A percentile compares a stretch with the other conserved stretches of the same genome.
Evolutionary conservation across 2,329 filamentous ascomycete genomes (phyloP).

Genomic region (Xylaria sp.): DNA sequence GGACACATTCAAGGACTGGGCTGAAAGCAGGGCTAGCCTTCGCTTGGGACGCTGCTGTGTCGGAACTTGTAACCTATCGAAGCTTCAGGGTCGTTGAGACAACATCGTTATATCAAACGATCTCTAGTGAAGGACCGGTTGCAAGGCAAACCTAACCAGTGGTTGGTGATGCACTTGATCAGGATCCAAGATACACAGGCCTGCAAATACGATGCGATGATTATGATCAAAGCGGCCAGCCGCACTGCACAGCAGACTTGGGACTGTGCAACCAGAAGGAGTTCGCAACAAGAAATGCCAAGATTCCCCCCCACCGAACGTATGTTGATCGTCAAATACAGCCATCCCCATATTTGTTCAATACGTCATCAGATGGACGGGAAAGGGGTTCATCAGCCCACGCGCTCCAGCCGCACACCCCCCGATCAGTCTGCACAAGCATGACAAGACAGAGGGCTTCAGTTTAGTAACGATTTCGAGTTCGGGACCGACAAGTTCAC

Average conservation of each 20-base stretch:
- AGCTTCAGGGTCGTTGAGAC: background rate
- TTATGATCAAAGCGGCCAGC: slow-evolving; percentile 15
- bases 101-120: slow-evolving; percentile 2
- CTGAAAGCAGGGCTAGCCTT: slow-evolving; percentile 12
- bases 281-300: slow-evolving; percentile 1
- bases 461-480: slow-evolving; percentile 7
- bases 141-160: background rate
- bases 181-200: slow-evolving; percentile 1
- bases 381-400: slow-evolving; percentile 1
- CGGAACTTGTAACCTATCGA: background rate
- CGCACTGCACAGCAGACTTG: slow-evolving; percentile 16
- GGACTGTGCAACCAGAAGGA: slow-evolving; percentile 24
- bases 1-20: slow-evolving; percentile 7
- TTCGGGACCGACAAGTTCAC: slow-evolving; percentile 22
- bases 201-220: slow-evolving; percentile 16
- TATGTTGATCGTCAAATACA: slow-evolving; percentile 18
- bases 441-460: slow-evolving; percentile 5
- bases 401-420: slow-evolving; percentile 7
- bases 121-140: background rate
- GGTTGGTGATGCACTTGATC: slow-evolving; percentile 1
- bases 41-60: background rate
- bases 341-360: slow-evolving; percentile 5
- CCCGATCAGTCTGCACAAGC: slow-evolving; percentile 12
- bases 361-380: background rate
- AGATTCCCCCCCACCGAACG: slow-evolving; percentile 5